Base-by-base conservation (phyloP, 2,329 filamentous ascomycete genomes). In the Xylariaceae sp. region DNA sequence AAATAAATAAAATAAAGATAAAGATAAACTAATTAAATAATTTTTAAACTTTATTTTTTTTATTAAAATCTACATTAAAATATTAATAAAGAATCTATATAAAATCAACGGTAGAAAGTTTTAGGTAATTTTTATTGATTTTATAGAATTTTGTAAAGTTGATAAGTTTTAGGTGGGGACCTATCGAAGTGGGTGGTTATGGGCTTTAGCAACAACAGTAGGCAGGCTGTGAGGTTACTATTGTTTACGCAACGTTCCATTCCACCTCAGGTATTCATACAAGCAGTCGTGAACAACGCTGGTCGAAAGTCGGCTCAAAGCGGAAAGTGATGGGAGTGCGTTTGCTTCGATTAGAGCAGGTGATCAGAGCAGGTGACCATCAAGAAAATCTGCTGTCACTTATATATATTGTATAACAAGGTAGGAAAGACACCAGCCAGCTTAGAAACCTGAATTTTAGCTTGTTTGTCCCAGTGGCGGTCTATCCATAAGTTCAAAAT, bases 161-260 rank as follows among this genome's bases (percentile, higher is more conserved):
- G n/a, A n/a, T n/a, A n/a, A n/a, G n/a, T n/a, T n/a, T n/a, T n/a
- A n/a, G n/a, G n/a, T n/a, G n/a, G n/a, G n/a, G n/a, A n/a, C n/a
- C n/a, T n/a, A n/a, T n/a, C n/a, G n/a, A n/a, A n/a, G n/a, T n/a
- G n/a, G n/a, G n/a, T n/a, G n/a, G n/a, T n/a, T n/a, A n/a, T n/a
- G n/a, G n/a, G n/a, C n/a, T n/a, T n/a, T 57, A 57, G 23, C 28
- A n/a, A 44, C 24, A 8, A 47, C 40, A 52, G 29, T 50, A 31
- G 31, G 24, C 17, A 46, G 33, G 24, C 26, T 45, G 40, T 45
- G 24, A 46, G 26, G 31, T 21, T 16, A 24, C 34, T 16, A 17
- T n/a, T 28, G 33, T 29, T 51, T 40, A 19, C 46, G 40, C 40
- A 47, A 56, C 47, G 41, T 56, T 52, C 21, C 53, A 56, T 46